phyloP scores from a whole-genome alignment of 2,329 filamentous ascomycete genomes.

The Capronia coronata region DNA sequence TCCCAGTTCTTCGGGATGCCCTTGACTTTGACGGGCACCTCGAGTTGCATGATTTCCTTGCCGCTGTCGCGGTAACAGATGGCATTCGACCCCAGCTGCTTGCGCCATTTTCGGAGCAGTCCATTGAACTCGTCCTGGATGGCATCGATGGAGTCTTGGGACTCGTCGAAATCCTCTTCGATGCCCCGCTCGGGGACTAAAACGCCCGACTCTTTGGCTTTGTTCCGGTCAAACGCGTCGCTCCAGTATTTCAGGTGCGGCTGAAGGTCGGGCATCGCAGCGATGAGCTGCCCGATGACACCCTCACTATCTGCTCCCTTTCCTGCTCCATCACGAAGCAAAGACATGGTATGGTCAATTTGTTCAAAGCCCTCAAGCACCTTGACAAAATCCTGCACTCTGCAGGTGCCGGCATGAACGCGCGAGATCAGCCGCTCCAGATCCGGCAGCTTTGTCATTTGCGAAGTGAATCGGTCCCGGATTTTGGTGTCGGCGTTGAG shows the following conservation, averaged over 20 bases:
- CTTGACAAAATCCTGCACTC: conserved; percentile 82
- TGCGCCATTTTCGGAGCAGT: conserved; percentile 64
- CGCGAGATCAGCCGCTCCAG: conserved; percentile 89
- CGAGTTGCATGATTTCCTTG: conserved; percentile 95
- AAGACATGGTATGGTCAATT: conserved; percentile 85
- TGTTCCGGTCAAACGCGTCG: conserved; percentile 77
- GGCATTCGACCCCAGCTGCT: conserved; percentile 65
- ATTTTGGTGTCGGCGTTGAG: conserved; percentile 75
- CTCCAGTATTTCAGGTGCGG: conserved; percentile 77
- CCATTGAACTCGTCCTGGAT: conserved; percentile 67
- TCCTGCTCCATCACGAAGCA: conserved; percentile 67
- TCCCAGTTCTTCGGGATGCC: conserved; percentile 78
- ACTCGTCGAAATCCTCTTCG: conserved; percentile 86
- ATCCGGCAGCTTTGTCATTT: conserved; percentile 86
- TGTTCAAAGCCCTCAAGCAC: conserved; percentile 96
- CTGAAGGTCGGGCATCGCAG: conserved; percentile 76
- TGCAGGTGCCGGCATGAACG: conserved; percentile 86
- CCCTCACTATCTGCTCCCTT: conserved; percentile 53
- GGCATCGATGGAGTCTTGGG: conserved; percentile 66
- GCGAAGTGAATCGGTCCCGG: conserved; percentile 80
- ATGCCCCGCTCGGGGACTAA: conserved; percentile 81
- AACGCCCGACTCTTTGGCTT: conserved; percentile 71
- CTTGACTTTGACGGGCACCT: conserved; percentile 75
- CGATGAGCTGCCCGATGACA: conserved; percentile 74
- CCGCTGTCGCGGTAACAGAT: conserved; percentile 78